A percentile compares a stretch with the other conserved stretches of the same genome.
phyloP scores from a whole-genome alignment of 768 basidiomycete genomes.

The Agaricus subrufescens region DNA sequence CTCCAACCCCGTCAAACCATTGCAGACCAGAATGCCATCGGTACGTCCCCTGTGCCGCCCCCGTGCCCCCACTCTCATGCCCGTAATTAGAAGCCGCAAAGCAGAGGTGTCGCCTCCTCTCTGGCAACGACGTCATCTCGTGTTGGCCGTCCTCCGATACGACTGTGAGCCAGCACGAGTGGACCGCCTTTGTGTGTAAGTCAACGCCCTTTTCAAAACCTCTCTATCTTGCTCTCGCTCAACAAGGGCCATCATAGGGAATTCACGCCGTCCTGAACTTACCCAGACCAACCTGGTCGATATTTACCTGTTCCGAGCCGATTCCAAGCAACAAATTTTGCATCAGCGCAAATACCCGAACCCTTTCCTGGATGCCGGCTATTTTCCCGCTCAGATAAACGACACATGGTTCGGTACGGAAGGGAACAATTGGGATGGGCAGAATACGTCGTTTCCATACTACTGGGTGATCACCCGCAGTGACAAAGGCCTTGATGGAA shows the following conservation, averaged over 20 bases:
- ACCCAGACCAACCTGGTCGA: slow-evolving; percentile 62
- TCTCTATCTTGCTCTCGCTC: slow-evolving; percentile 11
- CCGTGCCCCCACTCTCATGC: slow-evolving; percentile 5
- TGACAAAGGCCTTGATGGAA: slow-evolving; percentile 50
- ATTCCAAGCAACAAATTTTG: slow-evolving; percentile 49
- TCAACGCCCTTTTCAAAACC: slow-evolving; percentile 17
- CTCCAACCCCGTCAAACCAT: slow-evolving; percentile 32
- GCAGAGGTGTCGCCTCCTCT: slow-evolving; percentile 44
- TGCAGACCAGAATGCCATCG: slow-evolving; percentile 29
- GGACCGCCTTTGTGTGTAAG: slow-evolving; percentile 78
- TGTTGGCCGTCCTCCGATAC: slow-evolving; percentile 65
- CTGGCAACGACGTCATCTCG: slow-evolving; percentile 70
- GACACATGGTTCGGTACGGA: slow-evolving; percentile 70
- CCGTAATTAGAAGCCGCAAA: slow-evolving; percentile 34
- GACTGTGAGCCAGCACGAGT: slow-evolving; percentile 65
- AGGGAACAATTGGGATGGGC: slow-evolving; percentile 44
- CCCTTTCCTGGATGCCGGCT: slow-evolving; percentile 51
- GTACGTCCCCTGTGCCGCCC: slow-evolving; percentile 16
- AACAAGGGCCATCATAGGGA: slow-evolving; percentile 46
- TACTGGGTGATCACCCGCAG: slow-evolving; percentile 75
- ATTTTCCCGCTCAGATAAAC: slow-evolving; percentile 51
- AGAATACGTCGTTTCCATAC: slow-evolving; percentile 60
- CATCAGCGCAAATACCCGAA: slow-evolving; percentile 36
- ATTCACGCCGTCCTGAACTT: slow-evolving; percentile 63
- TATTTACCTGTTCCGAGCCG: slow-evolving; percentile 74